Base-by-base conservation (phyloP, 2,329 filamentous ascomycete species). In the Aspergillus awamori region DNA sequence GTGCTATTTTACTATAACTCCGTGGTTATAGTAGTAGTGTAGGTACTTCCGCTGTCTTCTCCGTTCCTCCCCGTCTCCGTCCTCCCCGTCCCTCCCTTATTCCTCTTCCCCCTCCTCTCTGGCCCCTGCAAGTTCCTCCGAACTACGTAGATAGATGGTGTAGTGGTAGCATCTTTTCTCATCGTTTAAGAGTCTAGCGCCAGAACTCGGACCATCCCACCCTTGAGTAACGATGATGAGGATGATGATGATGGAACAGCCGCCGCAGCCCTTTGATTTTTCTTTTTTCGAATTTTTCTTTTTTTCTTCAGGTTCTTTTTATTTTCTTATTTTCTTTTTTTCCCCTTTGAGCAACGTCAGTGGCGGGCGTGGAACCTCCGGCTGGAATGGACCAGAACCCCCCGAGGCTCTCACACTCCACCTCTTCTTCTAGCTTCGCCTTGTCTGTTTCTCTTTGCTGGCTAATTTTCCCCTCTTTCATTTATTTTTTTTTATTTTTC, bases 341-440 rank as follows among this genome's bases (percentile, higher is more conserved):
- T 6, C 10, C 24, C 47, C 26, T 36, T 36, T 36, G 11, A 13
- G 30, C 30, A 22, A 49, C 26, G 47, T 49, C 47, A 49, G 47
- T 49, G 47, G 47, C 47, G 47, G 47, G 22, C n/a, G 26, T 49
- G 47, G 47, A 49, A 49, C 47, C 47, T 49, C 47, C 47, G 47
- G 47, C 47, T 49, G 24, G 24, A 48, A 48, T 11, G 17, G 41
- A 43, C 41, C 41, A 43, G 20, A 45, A 45, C 17, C 41, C 47
- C 47, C 47, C 22, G 24, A 26, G 22, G 22, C 26, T 49, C 24
- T 26, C 47, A 30, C n/a, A 20, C 41, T 13, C 30, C 8, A 4
- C 2, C 11, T 36, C 30, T 36, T 5, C 30, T 13, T 13, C 11
- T 36, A 36, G 10, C 30, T 36, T 36, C 30, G 30, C 30, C 30